phyloP scores from a whole-genome alignment of 805 yeast species.

The baker's yeast (Saccharomyces cerevisiae) region DNA sequence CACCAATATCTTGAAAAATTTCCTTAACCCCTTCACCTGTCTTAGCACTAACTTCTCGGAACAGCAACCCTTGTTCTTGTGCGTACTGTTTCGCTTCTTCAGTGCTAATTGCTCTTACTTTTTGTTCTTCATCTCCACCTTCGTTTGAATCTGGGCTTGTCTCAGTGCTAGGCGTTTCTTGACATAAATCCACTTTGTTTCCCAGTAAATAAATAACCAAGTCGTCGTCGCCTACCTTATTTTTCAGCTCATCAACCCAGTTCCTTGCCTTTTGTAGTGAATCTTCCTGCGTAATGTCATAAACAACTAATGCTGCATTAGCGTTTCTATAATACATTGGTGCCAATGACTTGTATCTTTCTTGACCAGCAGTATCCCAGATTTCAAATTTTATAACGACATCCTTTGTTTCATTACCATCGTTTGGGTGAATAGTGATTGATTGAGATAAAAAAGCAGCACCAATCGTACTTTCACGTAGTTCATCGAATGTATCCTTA shows the following conservation, averaged over 20 bases:
- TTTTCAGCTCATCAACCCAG: constrained; percentile 88
- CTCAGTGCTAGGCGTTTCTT: background rate
- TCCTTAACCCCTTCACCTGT: constrained; percentile 44
- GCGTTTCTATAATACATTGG: constrained; percentile 81
- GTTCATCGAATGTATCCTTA: constrained; percentile 62
- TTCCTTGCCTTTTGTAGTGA: constrained; percentile 73
- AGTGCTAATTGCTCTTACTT: constrained; percentile 37
- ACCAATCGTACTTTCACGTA: constrained; percentile 91
- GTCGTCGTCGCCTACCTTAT: constrained; percentile 63
- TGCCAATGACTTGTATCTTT: constrained; percentile 70
- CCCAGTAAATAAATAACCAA: constrained; percentile 83
- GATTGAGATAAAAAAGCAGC: constrained; percentile 93
- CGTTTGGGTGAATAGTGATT: constrained; percentile 31
- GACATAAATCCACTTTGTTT: constrained; percentile 62
- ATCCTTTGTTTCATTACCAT: constrained; percentile 11
- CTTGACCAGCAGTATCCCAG: constrained; percentile 98
- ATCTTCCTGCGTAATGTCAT: constrained; percentile 63
- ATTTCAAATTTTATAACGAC: constrained; percentile 48
- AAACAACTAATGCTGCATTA: constrained; percentile 79
- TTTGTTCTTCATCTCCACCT: constrained; percentile 42
- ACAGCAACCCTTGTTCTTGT: constrained; percentile 41
- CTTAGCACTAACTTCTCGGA: constrained; percentile 53
- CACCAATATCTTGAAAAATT: constrained; percentile 43
- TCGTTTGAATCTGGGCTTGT: background rate
- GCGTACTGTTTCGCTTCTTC: constrained; percentile 49